Conservation (phyloP, 2,329 filamentous ascomycete genomes). For the Mycogone perniciosa region DNA sequence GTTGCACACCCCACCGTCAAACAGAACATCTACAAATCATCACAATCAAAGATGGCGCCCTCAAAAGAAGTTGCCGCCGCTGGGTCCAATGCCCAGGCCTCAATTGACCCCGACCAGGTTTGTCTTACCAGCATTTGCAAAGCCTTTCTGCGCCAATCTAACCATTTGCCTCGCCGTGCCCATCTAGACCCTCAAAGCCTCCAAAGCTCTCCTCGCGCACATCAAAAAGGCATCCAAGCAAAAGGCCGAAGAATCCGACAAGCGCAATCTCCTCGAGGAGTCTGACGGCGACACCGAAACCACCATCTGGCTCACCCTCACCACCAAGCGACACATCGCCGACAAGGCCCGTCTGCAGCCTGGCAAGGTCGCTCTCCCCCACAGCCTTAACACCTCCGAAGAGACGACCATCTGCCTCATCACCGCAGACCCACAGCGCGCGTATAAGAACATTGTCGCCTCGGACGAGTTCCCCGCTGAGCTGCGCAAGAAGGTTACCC, state of each 20-base stretch:
- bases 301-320: conserved; percentile 57
- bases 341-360: conserved; percentile 79
- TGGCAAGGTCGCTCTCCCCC: conserved; percentile 70
- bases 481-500: conserved; percentile 61
- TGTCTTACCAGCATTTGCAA: conserved; percentile 6
- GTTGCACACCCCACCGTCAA: conserved; percentile 22
- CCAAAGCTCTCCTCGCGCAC: conserved; percentile 55
- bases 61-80: conserved; percentile 34
- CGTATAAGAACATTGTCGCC: conserved; percentile 83
- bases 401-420: conserved; percentile 76
- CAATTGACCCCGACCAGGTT: conserved; percentile 39
- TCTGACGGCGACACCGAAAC: conserved; percentile 38
- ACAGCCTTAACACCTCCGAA: conserved; percentile 62
- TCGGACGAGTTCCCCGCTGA: conserved; percentile 63
- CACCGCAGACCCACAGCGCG: conserved; percentile 71
- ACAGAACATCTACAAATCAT: conserved; percentile 15
- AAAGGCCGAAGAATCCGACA: conserved; percentile 38
- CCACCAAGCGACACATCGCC: conserved; percentile 58
- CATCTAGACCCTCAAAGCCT: conserved; percentile 52
- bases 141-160: background rate
- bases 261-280: conserved; percentile 51
- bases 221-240: conserved; percentile 52
- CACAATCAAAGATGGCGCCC: conserved; percentile 32
- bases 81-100: conserved; percentile 25
- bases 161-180: conserved; percentile 10